A percentile compares a stretch with the other conserved stretches of the same genome.
phyloP scores from a whole-genome alignment of 129 eudicot species.

The Arctium minus region DNA sequence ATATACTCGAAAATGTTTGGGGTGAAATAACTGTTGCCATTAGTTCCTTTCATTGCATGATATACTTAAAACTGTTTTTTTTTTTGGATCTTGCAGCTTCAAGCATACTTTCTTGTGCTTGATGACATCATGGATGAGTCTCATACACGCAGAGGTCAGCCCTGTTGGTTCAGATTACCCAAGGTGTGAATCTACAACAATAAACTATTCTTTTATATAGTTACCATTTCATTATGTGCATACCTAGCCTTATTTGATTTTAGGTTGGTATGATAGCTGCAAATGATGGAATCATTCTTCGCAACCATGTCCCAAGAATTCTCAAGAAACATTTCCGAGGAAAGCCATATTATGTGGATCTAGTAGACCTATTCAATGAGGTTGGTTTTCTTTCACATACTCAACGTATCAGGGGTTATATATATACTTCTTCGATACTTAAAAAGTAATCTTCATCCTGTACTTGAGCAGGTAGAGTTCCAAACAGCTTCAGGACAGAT shows the following conservation, averaged over 20 bases:
- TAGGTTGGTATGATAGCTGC: constrained; percentile 97
- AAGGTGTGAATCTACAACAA: constrained; percentile 43
- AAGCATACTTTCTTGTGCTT: constrained; percentile 90
- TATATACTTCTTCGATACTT: background rate
- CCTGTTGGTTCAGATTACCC: constrained; percentile 88
- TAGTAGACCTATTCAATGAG: constrained; percentile 85
- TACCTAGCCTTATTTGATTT: constrained; percentile 15
- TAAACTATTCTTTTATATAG: constrained; percentile 2
- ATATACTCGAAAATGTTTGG: background rate
- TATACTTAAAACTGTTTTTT: constrained; percentile 7
- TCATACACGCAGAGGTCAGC: constrained; percentile 89
- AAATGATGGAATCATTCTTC: constrained; percentile 82
- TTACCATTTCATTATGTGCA: background rate
- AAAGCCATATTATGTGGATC: constrained; percentile 74
- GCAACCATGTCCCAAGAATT: constrained; percentile 82
- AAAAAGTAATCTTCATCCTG: constrained; percentile 1
- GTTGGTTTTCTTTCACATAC: constrained; percentile 29
- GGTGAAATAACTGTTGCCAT: background rate
- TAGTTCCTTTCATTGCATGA: constrained; percentile 2
- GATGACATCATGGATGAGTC: constrained; percentile 95
- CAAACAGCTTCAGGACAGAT: constrained; percentile 91
- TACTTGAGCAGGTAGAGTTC: constrained; percentile 64
- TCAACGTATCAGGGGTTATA: constrained; percentile 3
- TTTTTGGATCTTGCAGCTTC: constrained; percentile 51
- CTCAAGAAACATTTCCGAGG: constrained; percentile 77